Evolutionary conservation across 257 asterid genomes (phyloP).

Genomic region (Penstemon newberryi): DNA sequence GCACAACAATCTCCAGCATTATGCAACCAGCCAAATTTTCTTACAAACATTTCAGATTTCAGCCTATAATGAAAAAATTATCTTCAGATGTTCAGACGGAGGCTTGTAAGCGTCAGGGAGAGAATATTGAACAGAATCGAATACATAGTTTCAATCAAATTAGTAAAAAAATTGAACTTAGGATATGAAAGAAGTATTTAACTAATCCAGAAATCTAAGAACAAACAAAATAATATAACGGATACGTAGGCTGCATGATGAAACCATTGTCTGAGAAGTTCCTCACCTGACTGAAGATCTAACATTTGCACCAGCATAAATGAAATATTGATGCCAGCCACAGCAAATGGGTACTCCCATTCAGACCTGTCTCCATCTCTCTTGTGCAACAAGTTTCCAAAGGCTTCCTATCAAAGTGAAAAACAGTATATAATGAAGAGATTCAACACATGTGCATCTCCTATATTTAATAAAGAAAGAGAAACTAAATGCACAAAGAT

Average conservation of each 20-base stretch:
- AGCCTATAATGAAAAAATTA: not conserved
- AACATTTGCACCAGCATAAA: constrained; percentile 94
- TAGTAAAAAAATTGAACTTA: not conserved
- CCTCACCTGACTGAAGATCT: constrained; percentile 90
- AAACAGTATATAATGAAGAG: constrained; percentile 5
- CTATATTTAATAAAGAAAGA: not conserved
- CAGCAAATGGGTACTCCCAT: constrained; percentile 99
- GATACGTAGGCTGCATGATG: not conserved
- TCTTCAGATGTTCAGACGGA: constrained; percentile 8
- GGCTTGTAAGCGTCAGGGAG: constrained; percentile 1
- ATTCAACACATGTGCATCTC: not conserved
- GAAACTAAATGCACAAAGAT: not conserved
- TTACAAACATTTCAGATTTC: too few relatives aligned
- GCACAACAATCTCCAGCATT: not conserved
- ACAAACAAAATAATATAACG: not conserved
- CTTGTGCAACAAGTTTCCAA: constrained; percentile 74
- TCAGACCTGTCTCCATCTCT: constrained; percentile 84
- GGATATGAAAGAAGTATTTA: not conserved
- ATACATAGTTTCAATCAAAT: constrained; percentile 6
- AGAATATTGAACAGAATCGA: not conserved
- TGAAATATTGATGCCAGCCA: constrained; percentile 93
- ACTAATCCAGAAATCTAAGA: not conserved
- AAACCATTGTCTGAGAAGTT: not conserved
- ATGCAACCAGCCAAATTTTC: not conserved
- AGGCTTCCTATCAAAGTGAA: constrained; percentile 60